Base-by-base conservation (phyloP, 768 basidiomycete genomes). In the Kwoniella mangroviensis region DNA sequence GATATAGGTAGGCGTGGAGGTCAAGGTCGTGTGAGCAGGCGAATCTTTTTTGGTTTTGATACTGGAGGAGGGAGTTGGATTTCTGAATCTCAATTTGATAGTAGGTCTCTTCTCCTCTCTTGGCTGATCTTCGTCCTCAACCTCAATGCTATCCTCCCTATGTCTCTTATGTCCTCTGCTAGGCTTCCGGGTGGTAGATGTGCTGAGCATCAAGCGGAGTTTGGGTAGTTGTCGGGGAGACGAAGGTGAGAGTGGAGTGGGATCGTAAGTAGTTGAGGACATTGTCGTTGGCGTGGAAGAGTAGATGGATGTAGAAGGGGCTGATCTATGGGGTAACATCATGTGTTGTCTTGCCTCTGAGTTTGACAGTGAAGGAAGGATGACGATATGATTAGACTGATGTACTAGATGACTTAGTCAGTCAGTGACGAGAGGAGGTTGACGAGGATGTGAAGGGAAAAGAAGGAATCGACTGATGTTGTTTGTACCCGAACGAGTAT, bases 81-180 rank as follows among this genome's bases (percentile, higher is more conserved):
- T 67, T 26, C 65, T 49, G 56, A 67, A 49, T 43, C 59, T 67
- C 22, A 67, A 24, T 56, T 67, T 67, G 55, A 67, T 52, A n/a
- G 51, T 43, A 54, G 5, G 57, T 21, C 63, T 22, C 17, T 45
- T 51, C 28, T 58, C 56, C 24, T 26, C 60, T 4, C 45, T 62
- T 17, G 41, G 17, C 21, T 49, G 19, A 49, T 62, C 60, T 62
- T 49, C 60, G 21, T 6, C 56, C 7, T 26, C 22, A 6, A 13
- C 51, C 15, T 40, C 10, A 54, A 21, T 28, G 34, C 13, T 15
- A 5, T 26, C 45, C 2, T 26, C 51, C 12, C 56, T 22, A 13
- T 26, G 22, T 59, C 65, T 4, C 40, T 66, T 51, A 59, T 59
- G 65, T 9, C 41, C 40, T 34, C 42, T 54, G 9, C 26, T 26